Evolutionary conservation across 495 filamentous ascomycete species (phyloP).

Genomic region (Paragyromitra xinjiangensis): DNA sequence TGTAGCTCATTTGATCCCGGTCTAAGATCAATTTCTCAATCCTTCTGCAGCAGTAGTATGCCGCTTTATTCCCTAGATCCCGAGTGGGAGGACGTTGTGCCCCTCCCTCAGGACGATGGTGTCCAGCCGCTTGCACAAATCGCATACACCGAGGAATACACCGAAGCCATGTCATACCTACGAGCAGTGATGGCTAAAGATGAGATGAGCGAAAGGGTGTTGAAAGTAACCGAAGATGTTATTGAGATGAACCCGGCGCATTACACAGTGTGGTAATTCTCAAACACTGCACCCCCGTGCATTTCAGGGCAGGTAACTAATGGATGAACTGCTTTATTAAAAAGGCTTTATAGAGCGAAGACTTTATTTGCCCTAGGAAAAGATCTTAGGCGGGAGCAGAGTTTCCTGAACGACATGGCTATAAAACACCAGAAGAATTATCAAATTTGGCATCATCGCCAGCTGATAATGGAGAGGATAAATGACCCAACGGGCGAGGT

Average conservation of each 20-base stretch:
- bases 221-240: constrained; percentile 85
- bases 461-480: constrained; percentile 74
- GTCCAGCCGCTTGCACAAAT: constrained; percentile 83
- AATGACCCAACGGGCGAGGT: constrained; percentile 66
- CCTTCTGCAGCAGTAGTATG: constrained; percentile 37
- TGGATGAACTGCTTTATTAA: constrained; percentile 9
- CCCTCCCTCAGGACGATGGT: constrained; percentile 85
- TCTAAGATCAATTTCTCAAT: background rate
- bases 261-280: constrained; percentile 88
- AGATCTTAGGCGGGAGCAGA: constrained; percentile 75
- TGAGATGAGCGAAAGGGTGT: constrained; percentile 79
- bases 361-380: constrained; percentile 73
- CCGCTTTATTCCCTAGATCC: constrained; percentile 71
- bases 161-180: constrained; percentile 87
- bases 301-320: constrained; percentile 25
- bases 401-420: constrained; percentile 84
- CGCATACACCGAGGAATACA: constrained; percentile 84
- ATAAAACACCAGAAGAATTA: constrained; percentile 93
- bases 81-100: constrained; percentile 82
- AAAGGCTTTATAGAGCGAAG: constrained; percentile 84
- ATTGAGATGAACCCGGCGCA: constrained; percentile 94
- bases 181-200: constrained; percentile 90
- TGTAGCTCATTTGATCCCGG: constrained; percentile 1
- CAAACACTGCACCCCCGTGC: background rate
- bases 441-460: constrained; percentile 98